Evolutionary conservation across 371 early-diverging fungal genomes (phyloP), one percentile per base, ranked within the genome.

Genomic region (Thermomucor indicae-seudaticae): DNA sequence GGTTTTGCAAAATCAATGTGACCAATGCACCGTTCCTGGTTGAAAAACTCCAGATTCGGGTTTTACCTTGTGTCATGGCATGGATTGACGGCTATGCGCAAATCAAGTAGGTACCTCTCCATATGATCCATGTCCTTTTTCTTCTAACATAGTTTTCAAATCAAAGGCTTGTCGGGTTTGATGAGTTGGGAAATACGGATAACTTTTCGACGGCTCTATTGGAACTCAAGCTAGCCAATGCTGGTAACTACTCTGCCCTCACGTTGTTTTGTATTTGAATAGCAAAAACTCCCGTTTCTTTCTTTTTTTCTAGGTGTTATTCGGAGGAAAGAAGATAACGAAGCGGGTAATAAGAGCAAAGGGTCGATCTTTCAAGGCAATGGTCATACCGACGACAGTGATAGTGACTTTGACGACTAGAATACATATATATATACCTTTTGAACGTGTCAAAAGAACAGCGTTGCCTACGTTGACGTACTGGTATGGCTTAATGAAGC

Each of bases 1-100:
- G 85, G 55, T 97, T 98, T 65, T 75, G 89, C 31, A 90, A 89
- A 58, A 84, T 92, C 54, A 85, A 90, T 47, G 97, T 95, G 17
- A 87, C 88, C 32, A 83, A 89, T 49, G 89, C 86, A 3, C 92
- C 96, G 2, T 98, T 98, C 64, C 64, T 97, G 49, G 96, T 95
- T 2, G 89, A 90, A 43, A 89, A 88, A 62, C 80, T 98, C 22
- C 80, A 90, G 51, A 68, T 98, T 27, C 80, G 90, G 51, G 75
- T 96, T 4, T 74, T 98, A 32, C 98, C 98, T 16, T 95, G 95
- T 64, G 82, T 98, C 30, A 81, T 96, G 29, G 65, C 80, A 2
- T 90, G 95, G 63, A 64, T 84, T 1, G 79, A 95, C 44, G 92
- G 92, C 14, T 62, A 58, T 42, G 62, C 64, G 22, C 53, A 75